Base-by-base conservation (phyloP, 257 asterid genomes). In the Fraxinus cuspidata region DNA sequence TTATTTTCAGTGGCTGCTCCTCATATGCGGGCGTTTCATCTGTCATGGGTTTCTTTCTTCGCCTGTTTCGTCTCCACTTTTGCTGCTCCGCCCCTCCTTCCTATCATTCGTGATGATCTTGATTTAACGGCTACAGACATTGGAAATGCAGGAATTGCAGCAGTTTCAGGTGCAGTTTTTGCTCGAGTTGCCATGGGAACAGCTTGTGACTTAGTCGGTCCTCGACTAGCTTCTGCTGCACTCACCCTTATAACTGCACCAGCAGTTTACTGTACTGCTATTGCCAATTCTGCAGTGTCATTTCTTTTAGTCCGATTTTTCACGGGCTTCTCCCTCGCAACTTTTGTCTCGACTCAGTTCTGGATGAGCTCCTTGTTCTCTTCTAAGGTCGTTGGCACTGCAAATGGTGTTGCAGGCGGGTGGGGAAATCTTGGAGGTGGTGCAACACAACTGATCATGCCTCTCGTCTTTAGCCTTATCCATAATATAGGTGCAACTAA, bases 401-500 rank as follows among this genome's bases (percentile, higher is more conserved):
- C 97, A 5, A 94, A 94, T 67, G 97, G 97, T 10, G 27, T 92
- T 3, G 79, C 97, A 0, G 99, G 95, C 11, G 97, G 99, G 0
- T 92, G 99, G 99, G 99, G 99, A 0, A 95, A 95, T 58, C 96
- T 93, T 13, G 99, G 99, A 31, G 97, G 97, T 23, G 96, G 99
- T 0, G 97, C 96, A 0, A 87, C 97, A 0, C 98, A 94, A 83
- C 87, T 94, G 8, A 91, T 94, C 75, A 94, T 94, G 99, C 97
- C 97, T 0, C 84, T 90, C 0, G 91, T 90, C 0, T 92, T 84
- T 66, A 80, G 80, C 10, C 68, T 91, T 37, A 87, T 92, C 12
- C 82, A 66, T 0, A 63, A 79, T 11, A 79, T 86, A 7, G 96
- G 97, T 3, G 86, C 93, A 2, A 71, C 81, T 4, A 77, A 75